Evolutionary conservation across 2,329 filamentous ascomycete genomes (phyloP), one percentile per base, ranked within the genome.

Genomic region (Colletotrichum noveboracense): DNA sequence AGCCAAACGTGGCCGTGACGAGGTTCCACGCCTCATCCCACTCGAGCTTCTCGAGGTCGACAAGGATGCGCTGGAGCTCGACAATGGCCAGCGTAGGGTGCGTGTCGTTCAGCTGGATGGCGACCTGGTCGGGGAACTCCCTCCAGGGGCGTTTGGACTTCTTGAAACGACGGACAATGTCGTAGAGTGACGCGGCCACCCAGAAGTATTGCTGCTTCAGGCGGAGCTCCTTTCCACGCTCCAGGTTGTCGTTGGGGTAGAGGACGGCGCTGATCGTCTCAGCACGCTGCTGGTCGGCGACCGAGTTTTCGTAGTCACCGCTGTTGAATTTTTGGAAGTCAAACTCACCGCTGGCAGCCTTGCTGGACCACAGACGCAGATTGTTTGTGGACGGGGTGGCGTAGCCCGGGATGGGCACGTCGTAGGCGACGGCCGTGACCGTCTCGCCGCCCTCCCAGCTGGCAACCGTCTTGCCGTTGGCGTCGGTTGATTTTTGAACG

Each of bases 151-250:
- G 93, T 88, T 95, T 96, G 21, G 95, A 93, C 91, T 98, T 99
- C 90, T 98, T 99, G 92, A 98, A 99, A 75, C 97, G 93, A 74
- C 97, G 94, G 76, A 99, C 94, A 83, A 99, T 99, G 81, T 99
- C 97, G 82, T 95, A 95, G 6, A 99, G 90, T 18, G 97, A 99
- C 18, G 97, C 97, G 68, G 97, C 96, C 82, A 98, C 98, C 97
- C 97, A 99, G 88, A 99, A 99, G 90, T 99, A 99, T 85, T 99
- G 97, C 85, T 99, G 97, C 91, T 99, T 99, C 85, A 99, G 87
- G 70, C 97, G 95, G 78, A 99, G 92, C 88, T 99, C 97, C 86
- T 99, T 99, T 77, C 97, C 97, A 78, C 96, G 92, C 79, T 98
- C 96, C 60, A 99, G 91, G 85, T 98, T 98, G 86, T 98, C 96